Evolutionary conservation across 495 filamentous ascomycete genomes (phyloP), one percentile per base, ranked within the genome.

Genomic region (Aspergillus cavernicola): DNA sequence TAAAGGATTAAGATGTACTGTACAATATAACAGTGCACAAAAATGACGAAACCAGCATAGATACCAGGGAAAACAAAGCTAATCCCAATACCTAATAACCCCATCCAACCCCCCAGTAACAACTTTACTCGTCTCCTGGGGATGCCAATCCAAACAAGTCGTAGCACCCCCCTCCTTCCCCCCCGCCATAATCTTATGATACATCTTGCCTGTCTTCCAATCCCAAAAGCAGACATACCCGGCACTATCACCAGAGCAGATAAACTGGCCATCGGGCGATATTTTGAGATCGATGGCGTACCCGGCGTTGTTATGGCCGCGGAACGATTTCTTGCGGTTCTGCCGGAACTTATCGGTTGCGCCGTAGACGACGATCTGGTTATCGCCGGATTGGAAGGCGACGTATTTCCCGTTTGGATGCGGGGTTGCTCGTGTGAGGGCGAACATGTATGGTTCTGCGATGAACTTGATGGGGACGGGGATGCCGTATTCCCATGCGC

Each of bases 161-260:
- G 96, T 81, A 12, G 92, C 82, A 6, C 85, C 84, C 4, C 74
- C 74, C 32, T 77, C 74, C 49, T 76, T 76, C 9, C 74, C 78
- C 48, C 85, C 82, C 2, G 89, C 91, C 68, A 86, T 75, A 48
- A 98, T 81, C 81, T 97, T 97, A 69, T 93, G 88, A 69, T 87
- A 96, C 89, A 98, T 89, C 72, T 96, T 97, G 62, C 92, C 90
- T 32, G 90, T 96, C 82, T 97, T 98, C 84, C 89, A 97, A 68
- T 97, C 92, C 92, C 92, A 98, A 73, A 96, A 96, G 69, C 89
- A 96, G 38, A 92, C 84, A 60, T 80, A 96, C 19, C 93, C 93
- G 33, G 78, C 90, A 33, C 78, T 85, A 66, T 97, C 95, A 49
- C 93, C 93, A 29, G 80, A 85, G 11, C 78, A 83, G 44, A 97